Evolutionary conservation across 2,329 filamentous ascomycete species (phyloP).

Genomic region (Eutypella sp.): DNA sequence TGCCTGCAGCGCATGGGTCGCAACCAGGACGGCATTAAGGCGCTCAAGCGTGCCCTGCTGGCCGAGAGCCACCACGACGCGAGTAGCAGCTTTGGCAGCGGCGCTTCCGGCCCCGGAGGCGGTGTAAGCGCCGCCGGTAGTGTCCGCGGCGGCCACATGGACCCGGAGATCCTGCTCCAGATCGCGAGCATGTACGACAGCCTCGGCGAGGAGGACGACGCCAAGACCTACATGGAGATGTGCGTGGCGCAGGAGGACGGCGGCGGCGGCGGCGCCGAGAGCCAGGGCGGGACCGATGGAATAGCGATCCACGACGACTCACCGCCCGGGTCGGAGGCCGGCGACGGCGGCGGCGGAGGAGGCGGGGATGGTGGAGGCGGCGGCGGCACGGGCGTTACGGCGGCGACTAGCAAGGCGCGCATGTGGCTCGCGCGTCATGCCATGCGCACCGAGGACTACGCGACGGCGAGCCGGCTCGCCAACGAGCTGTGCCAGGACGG

Average conservation of each 20-base stretch:
- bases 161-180: conserved; percentile 84
- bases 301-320: conserved; percentile 54
- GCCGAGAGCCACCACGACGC: conserved; percentile 81
- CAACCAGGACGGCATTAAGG: conserved; percentile 86
- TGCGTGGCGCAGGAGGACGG: conserved; percentile 90
- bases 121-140: conserved; percentile 43
- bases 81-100: conserved; percentile 49
- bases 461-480: conserved; percentile 72
- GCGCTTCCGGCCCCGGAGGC: conserved; percentile 49
- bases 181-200: conserved; percentile 88
- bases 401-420: conserved; percentile 84
- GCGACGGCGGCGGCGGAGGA: conserved; percentile 25
- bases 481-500: conserved; percentile 94
- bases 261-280: conserved; percentile 36
- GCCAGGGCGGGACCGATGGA: conserved; percentile 56
- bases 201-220: conserved; percentile 70
- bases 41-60: conserved; percentile 84
- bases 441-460: conserved; percentile 69
- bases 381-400: conserved; percentile 76
- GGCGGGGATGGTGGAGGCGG: conserved; percentile 23
- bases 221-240: conserved; percentile 92
- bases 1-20: conserved; percentile 88
- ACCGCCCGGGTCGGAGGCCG: conserved; percentile 29
- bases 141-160: conserved; percentile 59
- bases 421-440: conserved; percentile 89